Conservation (phyloP, 352 stramenopile genomes). For the Pythium apleroticum region DNA sequence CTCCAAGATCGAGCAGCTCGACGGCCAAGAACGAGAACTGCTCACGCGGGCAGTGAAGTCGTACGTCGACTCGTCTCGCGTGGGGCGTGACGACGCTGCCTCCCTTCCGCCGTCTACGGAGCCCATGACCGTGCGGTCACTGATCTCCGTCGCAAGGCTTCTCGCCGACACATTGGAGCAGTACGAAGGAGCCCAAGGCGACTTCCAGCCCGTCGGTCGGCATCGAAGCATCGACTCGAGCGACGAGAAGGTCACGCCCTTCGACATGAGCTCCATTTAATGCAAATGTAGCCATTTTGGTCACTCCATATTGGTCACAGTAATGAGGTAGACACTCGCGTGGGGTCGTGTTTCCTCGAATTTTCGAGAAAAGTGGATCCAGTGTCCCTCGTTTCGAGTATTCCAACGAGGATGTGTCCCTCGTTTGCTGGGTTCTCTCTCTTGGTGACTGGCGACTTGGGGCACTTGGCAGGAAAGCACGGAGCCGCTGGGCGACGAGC, state of each 20-base stretch:
- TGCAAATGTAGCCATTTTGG: constrained; percentile 11
- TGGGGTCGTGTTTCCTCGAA: constrained; percentile 11
- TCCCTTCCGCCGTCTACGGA: constrained; percentile 8
- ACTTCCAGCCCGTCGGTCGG: neutral
- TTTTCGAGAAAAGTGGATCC: constrained; percentile 37
- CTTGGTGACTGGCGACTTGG: constrained; percentile 9
- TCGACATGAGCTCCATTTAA: constrained; percentile 32
- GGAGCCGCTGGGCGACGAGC: constrained; percentile 2
- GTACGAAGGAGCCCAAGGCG: constrained; percentile 18
- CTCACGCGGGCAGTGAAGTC: constrained; percentile 37
- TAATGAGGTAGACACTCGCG: constrained; percentile 3
- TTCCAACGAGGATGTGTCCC: neutral
- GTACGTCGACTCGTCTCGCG: constrained; percentile 35
- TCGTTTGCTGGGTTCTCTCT: constrained; percentile 5
- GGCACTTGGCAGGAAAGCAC: constrained; percentile 20
- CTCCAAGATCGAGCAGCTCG: constrained; percentile 32
- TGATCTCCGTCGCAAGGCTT: constrained; percentile 48
- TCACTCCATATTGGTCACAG: constrained; percentile 14
- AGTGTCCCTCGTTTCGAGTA: constrained; percentile 2
- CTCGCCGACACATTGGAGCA: constrained; percentile 48
- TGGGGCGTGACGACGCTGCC: constrained; percentile 13
- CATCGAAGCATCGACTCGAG: constrained; percentile 10
- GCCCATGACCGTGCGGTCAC: constrained; percentile 30
- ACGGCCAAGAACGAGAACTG: constrained; percentile 30
- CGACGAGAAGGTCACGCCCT: constrained; percentile 32